phyloP scores from a whole-genome alignment of 441 rosid species.

The Arabidopsis lyrata region DNA sequence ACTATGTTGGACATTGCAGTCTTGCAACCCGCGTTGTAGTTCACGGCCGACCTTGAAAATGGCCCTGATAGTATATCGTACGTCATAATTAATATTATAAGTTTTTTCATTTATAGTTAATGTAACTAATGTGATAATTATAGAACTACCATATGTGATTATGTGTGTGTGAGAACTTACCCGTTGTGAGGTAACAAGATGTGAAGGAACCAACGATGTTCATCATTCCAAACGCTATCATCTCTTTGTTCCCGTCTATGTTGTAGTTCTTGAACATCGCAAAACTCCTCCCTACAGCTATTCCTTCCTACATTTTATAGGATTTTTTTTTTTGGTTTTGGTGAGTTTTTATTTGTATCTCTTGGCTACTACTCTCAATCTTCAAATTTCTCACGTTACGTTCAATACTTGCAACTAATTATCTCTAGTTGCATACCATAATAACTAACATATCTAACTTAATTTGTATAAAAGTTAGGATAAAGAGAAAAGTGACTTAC shows the following conservation, averaged over 20 bases:
- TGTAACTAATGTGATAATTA: background rate
- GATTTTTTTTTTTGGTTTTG: conserved; percentile 16
- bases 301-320: conserved; percentile 74
- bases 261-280: conserved; percentile 93
- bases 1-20: conserved; percentile 89
- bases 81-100: background rate
- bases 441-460: background rate
- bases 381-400: background rate
- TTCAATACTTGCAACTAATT: background rate
- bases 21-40: conserved; percentile 96
- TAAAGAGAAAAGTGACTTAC: conserved; percentile 50
- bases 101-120: background rate
- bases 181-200: conserved; percentile 95
- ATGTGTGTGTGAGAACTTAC: conserved; percentile 41
- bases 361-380: background rate
- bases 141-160: background rate
- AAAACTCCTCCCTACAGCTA: conserved; percentile 97
- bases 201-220: conserved; percentile 93
- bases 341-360: background rate
- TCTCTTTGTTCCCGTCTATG: conserved; percentile 97
- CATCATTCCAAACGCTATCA: conserved; percentile 97
- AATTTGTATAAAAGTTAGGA: background rate
- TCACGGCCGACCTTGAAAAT: conserved; percentile 95
- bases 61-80: conserved; percentile 60
- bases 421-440: background rate